A percentile compares a stretch with the other conserved stretches of the same genome.
Conservation (phyloP, 1,284 basidiomycete species). For the Caloboletus firmus region DNA sequence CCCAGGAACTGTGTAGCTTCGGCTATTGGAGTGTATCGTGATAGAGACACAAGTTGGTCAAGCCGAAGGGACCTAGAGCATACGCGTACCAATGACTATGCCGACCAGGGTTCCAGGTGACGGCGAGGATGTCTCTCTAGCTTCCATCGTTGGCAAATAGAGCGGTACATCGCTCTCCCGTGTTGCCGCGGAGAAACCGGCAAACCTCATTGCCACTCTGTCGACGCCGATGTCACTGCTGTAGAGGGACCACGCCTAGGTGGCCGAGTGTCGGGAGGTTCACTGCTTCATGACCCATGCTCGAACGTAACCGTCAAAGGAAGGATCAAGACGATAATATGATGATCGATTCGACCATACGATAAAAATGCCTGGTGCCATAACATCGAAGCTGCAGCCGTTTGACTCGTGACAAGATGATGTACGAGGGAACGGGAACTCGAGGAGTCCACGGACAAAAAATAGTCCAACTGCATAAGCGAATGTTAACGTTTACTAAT, state of each 20-base stretch:
- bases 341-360: not conserved
- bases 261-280: conserved; percentile 47
- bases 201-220: conserved; percentile 42
- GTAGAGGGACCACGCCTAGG: conserved; percentile 32
- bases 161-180: conserved; percentile 38
- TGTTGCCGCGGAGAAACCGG: conserved; percentile 40
- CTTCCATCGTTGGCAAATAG: conserved; percentile 48
- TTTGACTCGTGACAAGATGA: not conserved
- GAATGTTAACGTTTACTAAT: not conserved
- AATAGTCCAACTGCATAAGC: not conserved
- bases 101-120: too few species aligned
- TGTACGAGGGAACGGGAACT: not conserved
- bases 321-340: not conserved
- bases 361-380: not conserved
- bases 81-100: too few species aligned
- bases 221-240: conserved; percentile 15
- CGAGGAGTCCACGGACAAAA: not conserved
- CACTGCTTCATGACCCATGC: not conserved
- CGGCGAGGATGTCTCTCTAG: conserved; percentile 30
- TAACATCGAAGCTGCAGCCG: not conserved
- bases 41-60: too few species aligned
- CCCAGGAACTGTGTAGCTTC: too few species aligned
- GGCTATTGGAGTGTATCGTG: too few species aligned
- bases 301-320: not conserved
- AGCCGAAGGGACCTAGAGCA: too few species aligned